Conservation (phyloP, 208 protist genomes). For the Trypanosoma lewisi region DNA sequence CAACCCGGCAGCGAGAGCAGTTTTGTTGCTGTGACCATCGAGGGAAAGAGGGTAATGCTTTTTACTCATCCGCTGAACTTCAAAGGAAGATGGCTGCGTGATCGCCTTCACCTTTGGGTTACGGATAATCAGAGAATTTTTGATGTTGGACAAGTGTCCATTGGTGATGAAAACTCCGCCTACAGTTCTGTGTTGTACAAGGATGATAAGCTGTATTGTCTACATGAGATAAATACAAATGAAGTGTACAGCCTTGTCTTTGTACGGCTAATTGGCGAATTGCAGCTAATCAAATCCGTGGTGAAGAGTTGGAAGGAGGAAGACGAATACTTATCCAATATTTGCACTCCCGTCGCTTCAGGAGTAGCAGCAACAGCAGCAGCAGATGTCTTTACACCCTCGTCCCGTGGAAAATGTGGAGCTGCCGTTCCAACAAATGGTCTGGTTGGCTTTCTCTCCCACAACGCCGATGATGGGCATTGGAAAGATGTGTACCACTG, state of each 20-base stretch:
- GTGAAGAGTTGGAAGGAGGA: slow-evolving; percentile 4
- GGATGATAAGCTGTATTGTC: not conserved
- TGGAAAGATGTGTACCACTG: slow-evolving; percentile 15
- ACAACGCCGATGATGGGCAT: not conserved
- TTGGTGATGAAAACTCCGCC: not conserved
- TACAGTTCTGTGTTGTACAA: not conserved
- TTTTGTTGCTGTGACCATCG: slow-evolving; percentile 6
- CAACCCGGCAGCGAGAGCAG: not conserved
- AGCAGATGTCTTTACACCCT: not conserved
- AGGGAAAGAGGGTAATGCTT: slow-evolving; percentile 13
- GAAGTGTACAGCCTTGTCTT: slow-evolving; percentile 6
- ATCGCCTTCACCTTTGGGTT: slow-evolving; percentile 17
- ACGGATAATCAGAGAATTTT: slow-evolving; percentile 17
- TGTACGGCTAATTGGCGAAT: slow-evolving; percentile 7
- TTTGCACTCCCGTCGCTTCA: not conserved
- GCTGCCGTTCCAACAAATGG: slow-evolving; percentile 12
- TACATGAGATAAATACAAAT: not conserved
- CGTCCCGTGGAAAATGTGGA: too few relatives aligned
- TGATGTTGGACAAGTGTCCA: not conserved
- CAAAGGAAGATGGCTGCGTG: not conserved
- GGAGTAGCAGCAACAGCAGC: not conserved
- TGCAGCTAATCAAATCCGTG: slow-evolving; percentile 12
- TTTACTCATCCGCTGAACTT: slow-evolving; percentile 17
- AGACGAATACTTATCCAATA: slow-evolving; percentile 1
- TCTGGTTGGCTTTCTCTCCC: slow-evolving; percentile 12